Percentiles rank a stretch among this genome's conserved stretches.
Evolutionary conservation across 2,329 filamentous ascomycete genomes (phyloP).

Genomic region (Trichoderma atrobrunneum): DNA sequence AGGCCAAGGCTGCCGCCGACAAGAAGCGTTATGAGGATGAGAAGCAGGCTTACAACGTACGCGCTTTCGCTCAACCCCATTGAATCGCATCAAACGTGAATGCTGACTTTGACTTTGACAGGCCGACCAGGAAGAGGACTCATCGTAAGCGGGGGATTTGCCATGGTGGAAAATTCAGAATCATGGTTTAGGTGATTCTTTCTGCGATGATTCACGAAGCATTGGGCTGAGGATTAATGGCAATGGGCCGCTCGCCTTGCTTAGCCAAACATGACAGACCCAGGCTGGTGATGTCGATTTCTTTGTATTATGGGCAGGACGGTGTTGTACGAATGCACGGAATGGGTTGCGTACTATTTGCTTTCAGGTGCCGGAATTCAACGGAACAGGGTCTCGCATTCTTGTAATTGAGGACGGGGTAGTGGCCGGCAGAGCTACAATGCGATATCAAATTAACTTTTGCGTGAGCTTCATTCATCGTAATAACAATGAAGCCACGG

Average conservation of each 20-base stretch:
- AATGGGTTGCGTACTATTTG: constrained; percentile 39
- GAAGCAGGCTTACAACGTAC: constrained; percentile 90
- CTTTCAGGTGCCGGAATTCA: constrained; percentile 34
- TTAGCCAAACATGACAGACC: background rate
- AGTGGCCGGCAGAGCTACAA: constrained; percentile 29
- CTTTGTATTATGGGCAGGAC: constrained; percentile 39
- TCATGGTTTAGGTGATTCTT: constrained; percentile 12
- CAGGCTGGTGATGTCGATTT: constrained; percentile 26
- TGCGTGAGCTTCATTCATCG: constrained; percentile 14
- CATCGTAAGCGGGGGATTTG: constrained; percentile 20
- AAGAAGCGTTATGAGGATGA: constrained; percentile 99
- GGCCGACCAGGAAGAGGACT: constrained; percentile 27
- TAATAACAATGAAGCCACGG: constrained; percentile 15
- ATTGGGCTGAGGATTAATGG: constrained; percentile 4
- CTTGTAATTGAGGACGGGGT: constrained; percentile 33
- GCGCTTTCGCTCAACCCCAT: constrained; percentile 29
- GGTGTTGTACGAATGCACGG: constrained; percentile 45
- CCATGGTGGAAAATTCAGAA: background rate
- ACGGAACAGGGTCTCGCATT: constrained; percentile 35
- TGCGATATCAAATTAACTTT: constrained; percentile 8
- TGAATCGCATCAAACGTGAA: background rate
- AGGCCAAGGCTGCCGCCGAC: constrained; percentile 92
- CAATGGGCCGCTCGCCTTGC: background rate
- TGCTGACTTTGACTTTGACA: constrained; percentile 18
- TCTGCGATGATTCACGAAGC: constrained; percentile 14